Conservation (phyloP, 1,284 basidiomycete species). For the Cryptococcus sp. region DNA sequence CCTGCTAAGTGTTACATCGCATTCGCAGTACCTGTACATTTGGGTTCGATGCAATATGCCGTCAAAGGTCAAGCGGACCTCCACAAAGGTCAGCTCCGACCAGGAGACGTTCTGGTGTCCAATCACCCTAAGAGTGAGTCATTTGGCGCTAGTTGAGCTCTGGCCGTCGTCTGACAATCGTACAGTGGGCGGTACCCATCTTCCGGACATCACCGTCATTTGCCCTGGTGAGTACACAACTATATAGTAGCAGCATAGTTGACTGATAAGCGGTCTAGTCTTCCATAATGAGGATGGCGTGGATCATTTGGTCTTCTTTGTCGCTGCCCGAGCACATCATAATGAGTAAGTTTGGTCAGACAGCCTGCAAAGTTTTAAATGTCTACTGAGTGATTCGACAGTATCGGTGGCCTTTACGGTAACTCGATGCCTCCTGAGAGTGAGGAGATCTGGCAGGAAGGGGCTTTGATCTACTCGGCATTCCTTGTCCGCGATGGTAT, state of each 20-base stretch:
- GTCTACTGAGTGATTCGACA: conserved; percentile 17
- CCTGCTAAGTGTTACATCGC: neutral
- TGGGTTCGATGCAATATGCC: conserved; percentile 42
- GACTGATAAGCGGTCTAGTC: neutral
- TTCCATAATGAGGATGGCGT: conserved; percentile 30
- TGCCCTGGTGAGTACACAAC: conserved; percentile 20
- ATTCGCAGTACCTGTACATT: conserved; percentile 22
- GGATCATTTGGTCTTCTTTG: conserved; percentile 44
- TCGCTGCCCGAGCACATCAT: conserved; percentile 51
- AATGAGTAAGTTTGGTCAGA: neutral
- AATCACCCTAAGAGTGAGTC: conserved; percentile 53
- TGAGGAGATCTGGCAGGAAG: conserved; percentile 55
- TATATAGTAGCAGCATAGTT: too few species aligned
- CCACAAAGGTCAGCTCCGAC: conserved; percentile 33
- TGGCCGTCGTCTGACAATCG: conserved; percentile 3
- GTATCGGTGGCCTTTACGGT: conserved; percentile 46
- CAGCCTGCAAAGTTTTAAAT: neutral
- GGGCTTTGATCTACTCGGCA: conserved; percentile 59
- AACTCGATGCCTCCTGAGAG: conserved; percentile 56
- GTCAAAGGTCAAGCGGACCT: conserved; percentile 39
- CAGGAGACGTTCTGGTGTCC: conserved; percentile 56
- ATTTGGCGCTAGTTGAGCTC: conserved; percentile 14
- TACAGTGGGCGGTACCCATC: conserved; percentile 55
- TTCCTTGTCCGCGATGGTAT: conserved; percentile 47
- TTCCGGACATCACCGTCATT: conserved; percentile 56